Evolutionary conservation across 2,329 filamentous ascomycete genomes (phyloP), one percentile per base, ranked within the genome.

Genomic region (Trichoderma guizhouense): DNA sequence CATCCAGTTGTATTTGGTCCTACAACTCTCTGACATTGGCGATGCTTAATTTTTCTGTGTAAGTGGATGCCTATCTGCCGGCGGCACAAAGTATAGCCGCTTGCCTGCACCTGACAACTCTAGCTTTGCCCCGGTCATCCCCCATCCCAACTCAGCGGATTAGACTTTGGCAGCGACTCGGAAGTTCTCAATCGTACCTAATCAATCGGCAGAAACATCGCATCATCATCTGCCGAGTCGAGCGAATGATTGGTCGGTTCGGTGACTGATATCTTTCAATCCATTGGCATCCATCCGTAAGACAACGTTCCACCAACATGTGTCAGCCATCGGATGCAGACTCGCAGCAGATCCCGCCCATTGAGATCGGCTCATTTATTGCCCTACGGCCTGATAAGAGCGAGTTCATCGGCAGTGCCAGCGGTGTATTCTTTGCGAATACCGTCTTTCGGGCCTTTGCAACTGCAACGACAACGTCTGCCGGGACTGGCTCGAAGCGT

Each of bases 281-380:
- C 34, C 26, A 21, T 34, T 30, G 34, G n/a, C 47, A 28, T 36
- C 30, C 58, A 26, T 36, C 30, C 58, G 9, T 47, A 47, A 34
- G n/a, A 24, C 60, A 15, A 47, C 12, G 39, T 21, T 24, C n/a
- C 8, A 11, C 36, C 55, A 47, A n/a, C 36, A 69, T 61, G 66
- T 28, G 64, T 43, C 66, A 69, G 57, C 32, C 66, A 53, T 53
- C 66, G 12, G 66, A 69, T 26, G 57, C 66, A 62, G 66, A 69
- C 39, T 69, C 66, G 55, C 66, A 69, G 66, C 66, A 53, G 66
- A 69, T 69, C 39, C 66, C 57, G 28, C 66, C 66, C 21, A 69
- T 69, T n/a, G 66, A 69, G 57, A 69, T 69, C 66, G 66, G 66
- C 66, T 69, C 66, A 69, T 69, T 69, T 69, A 69, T 69, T 62